Evolutionary conservation across 805 yeast genomes (phyloP).

Genomic region (Metschnikowia henanensis): DNA sequence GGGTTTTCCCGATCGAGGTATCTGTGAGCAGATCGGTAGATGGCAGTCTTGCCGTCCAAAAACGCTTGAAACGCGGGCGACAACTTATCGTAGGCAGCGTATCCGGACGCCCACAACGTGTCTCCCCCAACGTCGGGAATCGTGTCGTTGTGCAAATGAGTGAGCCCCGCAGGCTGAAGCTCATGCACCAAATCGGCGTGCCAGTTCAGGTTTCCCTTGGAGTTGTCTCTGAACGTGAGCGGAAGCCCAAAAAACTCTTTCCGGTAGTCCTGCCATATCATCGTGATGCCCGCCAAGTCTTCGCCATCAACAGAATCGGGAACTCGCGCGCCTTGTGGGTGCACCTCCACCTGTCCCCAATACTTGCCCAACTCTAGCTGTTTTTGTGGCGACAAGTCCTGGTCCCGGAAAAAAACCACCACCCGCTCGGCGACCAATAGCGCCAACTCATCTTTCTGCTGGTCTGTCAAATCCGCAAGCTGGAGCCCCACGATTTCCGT

Average conservation of each 20-base stretch:
- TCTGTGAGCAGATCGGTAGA: conserved; percentile 38
- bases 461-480: conserved; percentile 18
- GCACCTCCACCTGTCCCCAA: conserved; percentile 18
- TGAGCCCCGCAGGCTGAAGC: conserved; percentile 53
- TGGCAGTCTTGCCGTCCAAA: conserved; percentile 50
- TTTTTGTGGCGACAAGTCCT: conserved; percentile 26
- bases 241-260: conserved; percentile 19
- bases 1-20: conserved; percentile 35
- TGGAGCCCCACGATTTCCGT: not conserved
- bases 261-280: conserved; percentile 29
- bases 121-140: conserved; percentile 54
- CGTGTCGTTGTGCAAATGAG: conserved; percentile 51
- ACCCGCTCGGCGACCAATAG: conserved; percentile 28
- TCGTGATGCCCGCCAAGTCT: conserved; percentile 22
- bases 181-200: conserved; percentile 58
- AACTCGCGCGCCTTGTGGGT: conserved; percentile 12
- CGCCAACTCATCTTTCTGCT: conserved; percentile 28
- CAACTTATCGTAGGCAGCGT: conserved; percentile 26
- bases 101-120: conserved; percentile 54
- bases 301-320: conserved; percentile 13
- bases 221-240: conserved; percentile 26
- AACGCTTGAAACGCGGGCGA: conserved; percentile 47
- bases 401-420: conserved; percentile 28
- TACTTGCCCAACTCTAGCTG: not conserved
- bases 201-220: conserved; percentile 15